Evolutionary conservation across 1,139 yeast species (phyloP), one percentile per base, ranked within the genome.

Genomic region (Hemisphaericaspora subhashii): DNA sequence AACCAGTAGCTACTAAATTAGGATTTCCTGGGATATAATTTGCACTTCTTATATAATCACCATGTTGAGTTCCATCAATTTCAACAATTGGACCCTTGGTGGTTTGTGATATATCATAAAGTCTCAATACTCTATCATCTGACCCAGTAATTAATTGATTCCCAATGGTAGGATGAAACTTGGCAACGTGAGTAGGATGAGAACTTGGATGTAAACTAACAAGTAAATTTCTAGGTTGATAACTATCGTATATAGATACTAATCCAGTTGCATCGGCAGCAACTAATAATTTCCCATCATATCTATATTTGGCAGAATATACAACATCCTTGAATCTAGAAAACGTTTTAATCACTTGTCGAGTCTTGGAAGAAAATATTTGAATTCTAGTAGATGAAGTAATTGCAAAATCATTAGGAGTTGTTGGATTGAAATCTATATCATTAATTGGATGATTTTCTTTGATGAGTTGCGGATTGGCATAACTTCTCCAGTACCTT

Each of bases 101-200:
- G 7, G 90, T 77, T 46, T 86, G 86, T 3, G 96, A 80, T 44
- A 92, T 84, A 62, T 92, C 98, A 74, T 92, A 92, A 31, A 94
- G 63, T 56, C 96, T 72, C 2, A 89, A 89, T 9, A 82, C 74
- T 53, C 95, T 74, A 64, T 92, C 98, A 63, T 92, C 98, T 3
- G 95, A 85, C 5, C 96, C 96, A 3, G 96, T 86, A 18, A 89
- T 70, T 43, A 92, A 64, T 44, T 86, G 85, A 34, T 87, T 80
- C 13, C 82, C 77, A 31, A 79, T 69, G 3, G 82, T 68, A 9
- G 94, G 89, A 52, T 87, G 92, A 64, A 88, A 92, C 58, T 86
- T 88, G n/a, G 97, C 89, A 20, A 90, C 96, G 55, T 87, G 97
- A 0, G 95, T 86, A 9, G 98, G 90, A 60, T 87, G 89, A 14